Conservation (phyloP, 2,329 filamentous ascomycete species). For the Cercospora canescens region DNA sequence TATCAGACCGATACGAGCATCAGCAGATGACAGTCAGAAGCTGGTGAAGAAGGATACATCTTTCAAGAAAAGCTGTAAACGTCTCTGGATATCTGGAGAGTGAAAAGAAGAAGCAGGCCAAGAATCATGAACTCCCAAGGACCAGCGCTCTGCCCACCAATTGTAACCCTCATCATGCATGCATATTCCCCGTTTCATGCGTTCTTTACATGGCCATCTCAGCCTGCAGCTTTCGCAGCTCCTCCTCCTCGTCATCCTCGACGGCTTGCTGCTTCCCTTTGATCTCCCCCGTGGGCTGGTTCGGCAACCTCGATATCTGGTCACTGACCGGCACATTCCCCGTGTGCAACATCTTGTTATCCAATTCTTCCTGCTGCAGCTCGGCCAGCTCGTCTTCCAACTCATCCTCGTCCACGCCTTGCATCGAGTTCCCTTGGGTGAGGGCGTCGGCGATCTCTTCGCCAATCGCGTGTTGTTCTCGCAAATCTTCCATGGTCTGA, state of each 20-base stretch:
- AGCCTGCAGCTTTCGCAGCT: constrained; percentile 87
- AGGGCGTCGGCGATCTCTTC: constrained; percentile 91
- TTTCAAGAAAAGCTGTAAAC: neutral
- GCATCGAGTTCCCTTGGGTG: constrained; percentile 64
- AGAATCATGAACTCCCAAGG: neutral
- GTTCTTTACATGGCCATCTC: constrained; percentile 86
- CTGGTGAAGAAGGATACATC: no score
- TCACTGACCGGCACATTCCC: constrained; percentile 81
- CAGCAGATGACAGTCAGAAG: no score
- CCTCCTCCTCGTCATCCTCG: constrained; percentile 92
- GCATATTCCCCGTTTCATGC: neutral
- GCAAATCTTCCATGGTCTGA: constrained; percentile 87
- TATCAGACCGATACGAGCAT: no score
- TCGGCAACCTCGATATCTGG: constrained; percentile 73
- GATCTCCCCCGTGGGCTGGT: constrained; percentile 74
- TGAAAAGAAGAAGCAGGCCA: neutral
- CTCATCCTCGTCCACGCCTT: constrained; percentile 81
- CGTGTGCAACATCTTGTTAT: constrained; percentile 90
- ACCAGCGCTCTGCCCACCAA: neutral
- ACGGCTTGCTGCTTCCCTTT: constrained; percentile 50
- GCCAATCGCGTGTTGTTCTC: constrained; percentile 89
- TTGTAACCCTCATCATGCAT: neutral
- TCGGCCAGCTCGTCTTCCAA: constrained; percentile 81
- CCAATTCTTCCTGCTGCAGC: constrained; percentile 88
- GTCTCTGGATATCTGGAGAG: neutral